phyloP scores from a whole-genome alignment of 345 rosid genomes.

The Reutealis trisperma region DNA sequence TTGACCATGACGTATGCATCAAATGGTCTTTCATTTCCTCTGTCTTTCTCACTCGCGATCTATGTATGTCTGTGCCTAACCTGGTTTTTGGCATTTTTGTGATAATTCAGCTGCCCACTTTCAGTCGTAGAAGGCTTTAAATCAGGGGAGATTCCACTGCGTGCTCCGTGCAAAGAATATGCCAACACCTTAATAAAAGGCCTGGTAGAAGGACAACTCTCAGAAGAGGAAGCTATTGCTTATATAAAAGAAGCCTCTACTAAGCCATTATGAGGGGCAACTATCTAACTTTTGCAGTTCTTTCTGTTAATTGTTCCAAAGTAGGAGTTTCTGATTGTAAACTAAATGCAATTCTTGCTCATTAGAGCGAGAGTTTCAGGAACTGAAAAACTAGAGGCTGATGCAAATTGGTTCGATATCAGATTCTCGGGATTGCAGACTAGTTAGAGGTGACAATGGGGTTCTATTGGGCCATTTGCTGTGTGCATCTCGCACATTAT shows the following conservation, averaged over 20 bases:
- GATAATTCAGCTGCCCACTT: constrained; percentile 54
- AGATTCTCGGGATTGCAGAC: background rate
- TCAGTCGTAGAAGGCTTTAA: constrained; percentile 43
- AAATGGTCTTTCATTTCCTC: background rate
- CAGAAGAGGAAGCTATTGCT: constrained; percentile 57
- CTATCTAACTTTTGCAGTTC: constrained; percentile 9
- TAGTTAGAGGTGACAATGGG: background rate
- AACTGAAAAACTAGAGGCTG: no score
- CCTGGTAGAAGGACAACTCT: constrained; percentile 70
- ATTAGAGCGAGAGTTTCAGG: background rate
- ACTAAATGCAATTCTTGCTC: background rate
- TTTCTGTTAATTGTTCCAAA: background rate
- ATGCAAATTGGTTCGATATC: no score
- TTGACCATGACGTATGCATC: constrained; percentile 76
- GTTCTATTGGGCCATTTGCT: background rate
- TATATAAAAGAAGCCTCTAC: constrained; percentile 62
- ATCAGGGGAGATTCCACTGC: constrained; percentile 48
- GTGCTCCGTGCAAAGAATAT: constrained; percentile 55
- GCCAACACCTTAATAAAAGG: constrained; percentile 54
- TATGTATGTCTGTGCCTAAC: background rate
- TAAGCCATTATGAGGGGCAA: constrained; percentile 42
- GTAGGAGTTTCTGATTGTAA: background rate
- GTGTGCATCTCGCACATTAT: background rate
- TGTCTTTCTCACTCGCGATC: background rate
- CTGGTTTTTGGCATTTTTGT: background rate